These are phyloP conservation scores for Eucalyptus curtisii DNA, from an alignment of 345 rosid genomes.

Conservation along the genomic window DNA sequence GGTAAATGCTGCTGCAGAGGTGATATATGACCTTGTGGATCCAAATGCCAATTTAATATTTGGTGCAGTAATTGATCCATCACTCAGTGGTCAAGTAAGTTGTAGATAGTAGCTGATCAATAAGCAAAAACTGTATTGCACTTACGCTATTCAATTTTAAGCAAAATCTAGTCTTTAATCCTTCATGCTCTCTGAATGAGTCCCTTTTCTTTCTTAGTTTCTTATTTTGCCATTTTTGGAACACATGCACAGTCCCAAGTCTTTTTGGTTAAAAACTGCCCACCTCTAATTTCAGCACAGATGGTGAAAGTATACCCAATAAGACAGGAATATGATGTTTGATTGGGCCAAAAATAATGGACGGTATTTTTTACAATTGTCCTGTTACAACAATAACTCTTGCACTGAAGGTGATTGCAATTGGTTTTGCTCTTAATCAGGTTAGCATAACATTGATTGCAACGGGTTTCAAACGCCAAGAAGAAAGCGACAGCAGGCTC, in stretches of 20 bases:
- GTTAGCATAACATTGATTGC: slow-evolving; percentile 92
- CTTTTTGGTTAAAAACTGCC: not conserved
- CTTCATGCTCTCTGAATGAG: not conserved
- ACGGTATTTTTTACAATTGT: not conserved
- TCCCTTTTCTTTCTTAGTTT: not conserved
- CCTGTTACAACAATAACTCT: not conserved
- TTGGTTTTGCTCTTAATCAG: slow-evolving; percentile 8
- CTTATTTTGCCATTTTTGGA: not conserved
- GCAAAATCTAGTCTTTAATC: not conserved
- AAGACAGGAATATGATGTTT: not conserved
- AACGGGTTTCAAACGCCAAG: slow-evolving; percentile 89
- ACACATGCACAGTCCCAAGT: not conserved
- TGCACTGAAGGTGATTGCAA: not conserved
- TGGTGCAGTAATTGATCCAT: slow-evolving; percentile 93
- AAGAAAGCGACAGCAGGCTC: slow-evolving; percentile 58
- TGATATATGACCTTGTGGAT: slow-evolving; percentile 91
- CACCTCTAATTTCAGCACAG: not conserved
- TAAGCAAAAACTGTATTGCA: not conserved
- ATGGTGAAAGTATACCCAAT: not conserved
- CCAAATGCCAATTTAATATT: slow-evolving; percentile 90
- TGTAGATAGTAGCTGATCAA: not conserved
- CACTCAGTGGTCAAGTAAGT: slow-evolving; percentile 77
- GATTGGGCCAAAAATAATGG: not conserved
- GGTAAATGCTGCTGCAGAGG: slow-evolving; percentile 97
- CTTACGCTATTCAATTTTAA: not conserved